A percentile compares a stretch with the other conserved stretches of the same genome.
These are phyloP conservation scores for Eleusine coracana DNA, from an alignment of 176 grass and related monocot species.

Conservation along the genomic window DNA sequence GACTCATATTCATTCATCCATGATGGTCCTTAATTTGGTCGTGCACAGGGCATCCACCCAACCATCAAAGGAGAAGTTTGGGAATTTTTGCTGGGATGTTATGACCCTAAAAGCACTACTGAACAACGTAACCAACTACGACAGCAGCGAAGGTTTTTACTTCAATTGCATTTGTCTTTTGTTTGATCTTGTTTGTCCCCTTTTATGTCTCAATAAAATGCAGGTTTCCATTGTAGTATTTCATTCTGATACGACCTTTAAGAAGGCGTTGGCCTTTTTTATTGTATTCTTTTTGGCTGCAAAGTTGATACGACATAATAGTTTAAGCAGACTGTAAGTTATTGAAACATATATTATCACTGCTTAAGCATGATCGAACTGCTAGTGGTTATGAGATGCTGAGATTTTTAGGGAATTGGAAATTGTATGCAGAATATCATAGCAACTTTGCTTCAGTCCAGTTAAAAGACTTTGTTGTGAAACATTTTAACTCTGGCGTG, in stretches of 20 bases:
- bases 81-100: constrained; percentile 96
- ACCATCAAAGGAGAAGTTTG: constrained; percentile 93
- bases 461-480: neutral
- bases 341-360: neutral
- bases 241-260: neutral
- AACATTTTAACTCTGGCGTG: neutral
- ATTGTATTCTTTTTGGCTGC: neutral
- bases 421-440: neutral
- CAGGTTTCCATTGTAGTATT: neutral
- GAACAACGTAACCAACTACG: constrained; percentile 77
- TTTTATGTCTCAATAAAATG: constrained; percentile 18
- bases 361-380: neutral
- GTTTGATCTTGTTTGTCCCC: constrained; percentile 21
- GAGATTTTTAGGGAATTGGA: neutral
- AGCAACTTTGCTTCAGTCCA: neutral
- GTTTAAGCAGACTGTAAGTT: neutral
- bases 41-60: constrained; percentile 78
- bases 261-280: neutral
- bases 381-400: neutral
- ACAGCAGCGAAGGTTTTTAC: constrained; percentile 68
- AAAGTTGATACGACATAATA: neutral
- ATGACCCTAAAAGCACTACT: constrained; percentile 85
- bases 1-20: neutral
- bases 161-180: neutral
- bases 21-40: constrained; percentile 31